Base-by-base conservation (phyloP, 495 filamentous ascomycete species). In the Aspergillus ellipticus region DNA sequence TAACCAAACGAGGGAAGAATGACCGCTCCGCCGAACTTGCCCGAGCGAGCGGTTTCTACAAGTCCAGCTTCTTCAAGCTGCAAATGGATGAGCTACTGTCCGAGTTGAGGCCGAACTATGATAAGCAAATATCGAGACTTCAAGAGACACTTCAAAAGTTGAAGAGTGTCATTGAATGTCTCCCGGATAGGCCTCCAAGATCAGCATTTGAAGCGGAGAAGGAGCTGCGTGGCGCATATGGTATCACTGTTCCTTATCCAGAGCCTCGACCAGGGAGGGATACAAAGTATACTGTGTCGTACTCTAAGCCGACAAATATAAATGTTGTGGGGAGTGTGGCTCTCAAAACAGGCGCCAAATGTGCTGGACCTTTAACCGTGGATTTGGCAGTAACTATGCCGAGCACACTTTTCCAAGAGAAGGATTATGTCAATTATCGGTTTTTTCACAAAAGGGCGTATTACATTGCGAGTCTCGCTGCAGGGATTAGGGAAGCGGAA, bases 381-480 rank as follows among this genome's bases (percentile, higher is more conserved):
- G 94, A 98, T 73, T 74, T 98, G 77, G 85, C 89, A 16, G 82
- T 96, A 6, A 86, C 84, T 10, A 94, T 98, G 84, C 92, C 95
- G 15, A 71, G 67, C 42, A 73, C 81, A 3, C 74, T 96, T 2
- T 90, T 97, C 57, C 89, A 96, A 65, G 88, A 92, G 49, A 97
- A 98, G 68, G 94, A 98, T 71, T 97, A 92, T 67, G 77, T 92
- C 43, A 90, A 97, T 63, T 81, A 92, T 72, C 82, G 94, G 57
- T 98, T 93, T 69, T 97, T 97, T 64, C 87, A 97, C 71, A 96
- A 97, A 67, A 75, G 93, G 53, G 90, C 94, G 4, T 97, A 91
- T 64, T 97, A 96, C 59, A 71, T 98, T 24, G 89, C 92, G 33
- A 88, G 85, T 58, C 68, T 97, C 54, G 85, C 89, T 2, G 82